These are phyloP conservation scores for Taiozyma sp. DNA, from an alignment of 1,139 yeast species.

Conservation along the genomic window DNA sequence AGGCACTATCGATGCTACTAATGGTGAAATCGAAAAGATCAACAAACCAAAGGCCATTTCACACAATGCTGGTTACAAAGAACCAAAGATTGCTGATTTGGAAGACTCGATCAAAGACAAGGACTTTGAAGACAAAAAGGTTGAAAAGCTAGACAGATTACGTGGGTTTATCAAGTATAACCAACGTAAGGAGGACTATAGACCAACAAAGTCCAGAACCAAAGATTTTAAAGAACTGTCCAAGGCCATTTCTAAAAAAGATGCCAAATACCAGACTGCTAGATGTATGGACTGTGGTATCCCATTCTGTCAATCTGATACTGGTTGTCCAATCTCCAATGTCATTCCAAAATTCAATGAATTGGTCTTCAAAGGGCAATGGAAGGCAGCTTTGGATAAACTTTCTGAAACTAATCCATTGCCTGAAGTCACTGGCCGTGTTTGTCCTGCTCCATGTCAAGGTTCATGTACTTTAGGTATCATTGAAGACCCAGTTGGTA, in stretches of 20 bases:
- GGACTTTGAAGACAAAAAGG: slow-evolving; percentile 53
- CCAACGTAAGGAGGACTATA: slow-evolving; percentile 82
- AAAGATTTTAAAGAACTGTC: slow-evolving; percentile 93
- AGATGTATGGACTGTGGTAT: slow-evolving; percentile 99
- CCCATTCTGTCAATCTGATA: slow-evolving; percentile 96
- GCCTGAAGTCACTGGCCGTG: slow-evolving; percentile 91
- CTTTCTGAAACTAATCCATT: slow-evolving; percentile 94
- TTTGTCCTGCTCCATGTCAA: slow-evolving; percentile 99
- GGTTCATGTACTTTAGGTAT: slow-evolving; percentile 97
- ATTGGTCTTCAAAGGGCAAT: slow-evolving; percentile 88
- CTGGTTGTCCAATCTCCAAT: slow-evolving; percentile 97
- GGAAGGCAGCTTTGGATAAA: slow-evolving; percentile 92
- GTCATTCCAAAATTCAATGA: slow-evolving; percentile 98
- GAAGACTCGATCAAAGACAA: slow-evolving; percentile 83
- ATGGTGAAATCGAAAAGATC: slow-evolving; percentile 62
- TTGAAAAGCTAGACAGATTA: slow-evolving; percentile 67
- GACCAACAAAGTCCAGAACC: slow-evolving; percentile 70
- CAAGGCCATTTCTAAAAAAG: slow-evolving; percentile 74
- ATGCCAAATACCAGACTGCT: slow-evolving; percentile 89
- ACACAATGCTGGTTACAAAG: slow-evolving; percentile 41
- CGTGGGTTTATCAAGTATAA: slow-evolving; percentile 92
- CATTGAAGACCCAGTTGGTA: slow-evolving; percentile 93
- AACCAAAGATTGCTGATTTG: slow-evolving; percentile 83
- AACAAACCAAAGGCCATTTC: slow-evolving; percentile 45
- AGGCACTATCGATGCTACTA: slow-evolving; percentile 74